Conservation (phyloP, 495 filamentous ascomycete species). For the Gamarada debralockiae region DNA sequence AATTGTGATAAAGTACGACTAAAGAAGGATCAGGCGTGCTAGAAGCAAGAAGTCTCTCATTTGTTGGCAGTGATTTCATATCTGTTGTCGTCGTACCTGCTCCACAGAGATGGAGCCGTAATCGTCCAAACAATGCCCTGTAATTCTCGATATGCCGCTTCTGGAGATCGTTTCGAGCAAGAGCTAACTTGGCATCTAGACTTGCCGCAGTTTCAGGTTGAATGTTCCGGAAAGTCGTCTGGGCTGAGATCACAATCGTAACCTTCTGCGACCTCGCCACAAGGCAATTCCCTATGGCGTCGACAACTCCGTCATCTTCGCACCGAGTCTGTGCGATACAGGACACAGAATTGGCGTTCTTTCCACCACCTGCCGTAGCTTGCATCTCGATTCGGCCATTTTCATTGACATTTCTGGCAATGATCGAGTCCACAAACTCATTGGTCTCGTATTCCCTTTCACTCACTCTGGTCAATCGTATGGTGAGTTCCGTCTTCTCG, state of each 20-base stretch:
- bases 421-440: conserved; percentile 36
- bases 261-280: conserved; percentile 28
- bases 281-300: conserved; percentile 32
- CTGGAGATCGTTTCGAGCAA: conserved; percentile 16
- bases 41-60: conserved; percentile 9
- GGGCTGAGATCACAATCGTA: conserved; percentile 35
- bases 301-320: conserved; percentile 24
- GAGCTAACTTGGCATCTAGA: conserved; percentile 25
- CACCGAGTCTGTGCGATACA: conserved; percentile 30
- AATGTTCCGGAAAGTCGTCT: conserved; percentile 34
- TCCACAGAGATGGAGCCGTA: conserved; percentile 3
- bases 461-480: conserved; percentile 13
- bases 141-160: conserved; percentile 15
- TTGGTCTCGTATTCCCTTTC: conserved; percentile 33
- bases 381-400: conserved; percentile 34
- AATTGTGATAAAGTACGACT: conserved; percentile 42
- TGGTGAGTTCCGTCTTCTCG: conserved; percentile 10
- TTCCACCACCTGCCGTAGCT: conserved; percentile 34
- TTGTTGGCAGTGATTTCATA: conserved; percentile 3
- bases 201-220: conserved; percentile 25
- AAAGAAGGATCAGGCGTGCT: conserved; percentile 33
- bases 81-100: conserved; percentile 4
- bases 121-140: neutral
- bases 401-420: conserved; percentile 5
- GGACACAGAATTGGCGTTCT: conserved; percentile 28